Conservation (phyloP, 768 basidiomycete species). For the Mycena vulgaris region DNA sequence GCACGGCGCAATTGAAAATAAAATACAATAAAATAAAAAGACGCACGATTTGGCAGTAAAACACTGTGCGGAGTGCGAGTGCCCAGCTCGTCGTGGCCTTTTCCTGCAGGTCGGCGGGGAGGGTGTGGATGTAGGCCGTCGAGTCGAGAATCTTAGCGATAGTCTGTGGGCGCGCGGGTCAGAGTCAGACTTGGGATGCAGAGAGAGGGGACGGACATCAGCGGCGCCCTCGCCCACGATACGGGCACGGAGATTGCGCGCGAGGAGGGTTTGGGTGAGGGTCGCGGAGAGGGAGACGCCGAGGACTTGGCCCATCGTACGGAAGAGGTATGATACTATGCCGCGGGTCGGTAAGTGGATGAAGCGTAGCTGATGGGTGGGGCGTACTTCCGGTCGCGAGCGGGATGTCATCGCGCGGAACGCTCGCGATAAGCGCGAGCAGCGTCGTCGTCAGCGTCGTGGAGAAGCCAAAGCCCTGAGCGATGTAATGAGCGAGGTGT, state of each 20-base stretch:
- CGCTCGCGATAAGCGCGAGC: constrained; percentile 75
- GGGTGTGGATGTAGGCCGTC: constrained; percentile 64
- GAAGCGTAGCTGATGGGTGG: not conserved
- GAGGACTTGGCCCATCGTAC: constrained; percentile 82
- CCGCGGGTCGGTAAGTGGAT: too few relatives aligned
- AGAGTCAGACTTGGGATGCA: not conserved
- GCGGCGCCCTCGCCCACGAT: constrained; percentile 71
- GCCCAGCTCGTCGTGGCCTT: constrained; percentile 69
- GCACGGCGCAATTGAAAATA: constrained; percentile 29
- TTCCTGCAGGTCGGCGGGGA: constrained; percentile 56
- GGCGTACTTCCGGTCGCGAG: constrained; percentile 79
- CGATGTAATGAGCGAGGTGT: too few relatives aligned
- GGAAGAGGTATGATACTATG: constrained; percentile 79
- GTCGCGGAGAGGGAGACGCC: constrained; percentile 79
- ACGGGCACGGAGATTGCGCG: constrained; percentile 64
- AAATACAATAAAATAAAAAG: constrained; percentile 44
- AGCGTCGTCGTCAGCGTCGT: constrained; percentile 70
- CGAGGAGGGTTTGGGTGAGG: constrained; percentile 72
- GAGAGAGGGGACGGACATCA: constrained; percentile 51
- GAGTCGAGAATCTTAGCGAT: constrained; percentile 64
- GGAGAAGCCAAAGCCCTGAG: constrained; percentile 69
- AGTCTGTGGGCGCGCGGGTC: constrained; percentile 47
- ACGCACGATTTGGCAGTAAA: constrained; percentile 65
- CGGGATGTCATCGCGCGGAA: constrained; percentile 71
- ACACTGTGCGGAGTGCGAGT: constrained; percentile 67